Evolutionary conservation across 2,329 filamentous ascomycete genomes (phyloP).

Genomic region (Pseudogymnoascus sp.): DNA sequence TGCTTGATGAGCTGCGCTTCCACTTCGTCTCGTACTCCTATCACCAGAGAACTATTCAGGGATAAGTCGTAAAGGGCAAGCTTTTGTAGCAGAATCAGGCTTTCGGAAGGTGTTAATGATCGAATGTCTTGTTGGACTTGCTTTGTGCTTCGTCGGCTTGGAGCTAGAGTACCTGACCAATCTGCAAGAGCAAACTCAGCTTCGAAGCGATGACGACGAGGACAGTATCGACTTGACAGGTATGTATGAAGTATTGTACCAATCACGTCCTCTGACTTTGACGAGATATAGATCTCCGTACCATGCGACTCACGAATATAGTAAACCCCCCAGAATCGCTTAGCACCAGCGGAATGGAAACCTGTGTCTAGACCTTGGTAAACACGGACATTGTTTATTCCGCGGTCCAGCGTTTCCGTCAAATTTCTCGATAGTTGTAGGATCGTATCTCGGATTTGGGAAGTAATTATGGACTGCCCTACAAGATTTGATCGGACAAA

Average conservation of each 20-base stretch:
- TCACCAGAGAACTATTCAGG: constrained; percentile 26
- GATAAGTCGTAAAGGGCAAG: constrained; percentile 14
- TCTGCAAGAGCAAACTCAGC: constrained; percentile 34
- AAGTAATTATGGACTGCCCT: background rate
- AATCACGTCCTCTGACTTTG: constrained; percentile 37
- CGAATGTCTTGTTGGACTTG: constrained; percentile 36
- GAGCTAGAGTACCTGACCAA: constrained; percentile 32
- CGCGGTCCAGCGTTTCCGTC: background rate
- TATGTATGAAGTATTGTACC: constrained; percentile 42
- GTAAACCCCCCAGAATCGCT: constrained; percentile 36
- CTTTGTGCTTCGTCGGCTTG: constrained; percentile 27
- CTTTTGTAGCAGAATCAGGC: constrained; percentile 35
- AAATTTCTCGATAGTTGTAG: constrained; percentile 13
- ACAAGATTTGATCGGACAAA: background rate
- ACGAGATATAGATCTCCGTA: constrained; percentile 38
- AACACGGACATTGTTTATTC: constrained; percentile 22
- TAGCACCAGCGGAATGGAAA: constrained; percentile 32
- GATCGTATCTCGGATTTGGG: constrained; percentile 5
- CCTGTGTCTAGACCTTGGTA: constrained; percentile 37
- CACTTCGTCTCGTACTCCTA: constrained; percentile 31
- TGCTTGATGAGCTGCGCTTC: constrained; percentile 33
- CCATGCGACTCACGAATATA: constrained; percentile 26
- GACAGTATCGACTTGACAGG: constrained; percentile 36
- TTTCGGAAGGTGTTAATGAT: constrained; percentile 36
- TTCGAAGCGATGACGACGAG: constrained; percentile 36